A percentile compares a stretch with the other conserved stretches of the same genome.
Conservation (phyloP, 179 eudicot species). For the Silene noctiflora region DNA sequence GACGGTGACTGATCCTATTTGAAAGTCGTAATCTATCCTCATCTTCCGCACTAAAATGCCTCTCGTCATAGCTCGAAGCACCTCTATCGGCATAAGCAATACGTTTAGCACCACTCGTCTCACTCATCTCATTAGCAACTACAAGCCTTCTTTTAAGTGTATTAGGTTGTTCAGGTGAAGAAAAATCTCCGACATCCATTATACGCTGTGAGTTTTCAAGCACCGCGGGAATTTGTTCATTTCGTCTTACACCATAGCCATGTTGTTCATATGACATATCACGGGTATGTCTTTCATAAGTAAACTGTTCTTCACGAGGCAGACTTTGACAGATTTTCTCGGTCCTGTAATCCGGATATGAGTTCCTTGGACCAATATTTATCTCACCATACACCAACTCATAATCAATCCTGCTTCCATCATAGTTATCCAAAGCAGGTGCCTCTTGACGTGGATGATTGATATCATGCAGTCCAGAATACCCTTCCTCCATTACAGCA, state of each 20-base stretch:
- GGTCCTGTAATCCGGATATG: neutral
- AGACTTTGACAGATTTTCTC: neutral
- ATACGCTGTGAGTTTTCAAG: constrained; percentile 9
- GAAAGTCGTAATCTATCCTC: constrained; percentile 12
- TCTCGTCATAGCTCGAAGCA: constrained; percentile 21
- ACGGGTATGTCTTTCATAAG: neutral
- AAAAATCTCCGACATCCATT: neutral
- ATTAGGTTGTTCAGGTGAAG: constrained; percentile 8
- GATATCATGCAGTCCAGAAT: constrained; percentile 9
- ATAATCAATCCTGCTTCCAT: neutral
- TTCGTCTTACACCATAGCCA: neutral
- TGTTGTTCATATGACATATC: constrained; percentile 6
- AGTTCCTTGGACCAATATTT: neutral
- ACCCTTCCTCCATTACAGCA: constrained; percentile 8
- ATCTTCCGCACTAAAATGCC: constrained; percentile 5
- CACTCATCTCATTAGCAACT: constrained; percentile 9
- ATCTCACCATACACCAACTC: neutral
- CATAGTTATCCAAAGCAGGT: constrained; percentile 10
- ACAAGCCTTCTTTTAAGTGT: constrained; percentile 24
- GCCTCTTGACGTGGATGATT: constrained; percentile 6
- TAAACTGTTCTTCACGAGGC: neutral
- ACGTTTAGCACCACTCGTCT: constrained; percentile 17
- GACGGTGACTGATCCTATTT: constrained; percentile 2
- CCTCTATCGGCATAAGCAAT: constrained; percentile 19
- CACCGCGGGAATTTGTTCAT: neutral